Conservation (phyloP, 2,329 filamentous ascomycete species). For the Laburnicola sp. region DNA sequence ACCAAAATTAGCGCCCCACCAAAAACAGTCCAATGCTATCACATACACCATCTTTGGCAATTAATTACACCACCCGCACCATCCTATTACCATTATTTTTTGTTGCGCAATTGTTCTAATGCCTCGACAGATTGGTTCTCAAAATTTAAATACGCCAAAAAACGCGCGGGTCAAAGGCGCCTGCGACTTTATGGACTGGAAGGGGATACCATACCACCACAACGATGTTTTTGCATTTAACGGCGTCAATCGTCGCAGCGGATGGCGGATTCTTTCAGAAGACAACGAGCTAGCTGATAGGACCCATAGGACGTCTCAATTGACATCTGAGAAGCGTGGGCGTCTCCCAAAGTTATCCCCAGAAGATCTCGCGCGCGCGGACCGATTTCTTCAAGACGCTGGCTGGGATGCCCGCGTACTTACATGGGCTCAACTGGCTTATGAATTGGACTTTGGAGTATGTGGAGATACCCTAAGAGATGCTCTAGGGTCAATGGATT, state of each 20-base stretch:
- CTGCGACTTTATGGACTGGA: slow-evolving; percentile 1
- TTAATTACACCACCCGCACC: background rate
- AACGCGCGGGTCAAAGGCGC: slow-evolving; percentile 1
- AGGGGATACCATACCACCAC: slow-evolving; percentile 1
- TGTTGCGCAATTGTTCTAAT: background rate
- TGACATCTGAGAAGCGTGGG: background rate
- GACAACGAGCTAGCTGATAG: slow-evolving; percentile 1
- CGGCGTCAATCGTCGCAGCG: background rate
- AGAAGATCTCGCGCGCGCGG: slow-evolving; percentile 1
- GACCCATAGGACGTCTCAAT: background rate
- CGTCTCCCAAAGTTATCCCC: background rate
- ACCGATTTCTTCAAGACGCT: slow-evolving; percentile 11
- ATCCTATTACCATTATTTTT: background rate
- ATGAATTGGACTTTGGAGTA: slow-evolving; percentile 2
- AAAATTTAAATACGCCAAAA: slow-evolving; percentile 5
- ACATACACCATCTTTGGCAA: background rate
- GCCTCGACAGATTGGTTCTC: background rate
- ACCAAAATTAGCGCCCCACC: background rate
- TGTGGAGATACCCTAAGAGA: background rate
- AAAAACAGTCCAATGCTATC: background rate
- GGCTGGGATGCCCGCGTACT: slow-evolving; percentile 7
- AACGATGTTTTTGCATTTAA: slow-evolving; percentile 5
- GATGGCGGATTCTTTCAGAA: slow-evolving; percentile 10
- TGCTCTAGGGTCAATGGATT: slow-evolving; percentile 6
- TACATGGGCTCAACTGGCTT: slow-evolving; percentile 6